phyloP scores from a whole-genome alignment of 202 grass and related monocot species.

The Miscanthus sacchariflorus region DNA sequence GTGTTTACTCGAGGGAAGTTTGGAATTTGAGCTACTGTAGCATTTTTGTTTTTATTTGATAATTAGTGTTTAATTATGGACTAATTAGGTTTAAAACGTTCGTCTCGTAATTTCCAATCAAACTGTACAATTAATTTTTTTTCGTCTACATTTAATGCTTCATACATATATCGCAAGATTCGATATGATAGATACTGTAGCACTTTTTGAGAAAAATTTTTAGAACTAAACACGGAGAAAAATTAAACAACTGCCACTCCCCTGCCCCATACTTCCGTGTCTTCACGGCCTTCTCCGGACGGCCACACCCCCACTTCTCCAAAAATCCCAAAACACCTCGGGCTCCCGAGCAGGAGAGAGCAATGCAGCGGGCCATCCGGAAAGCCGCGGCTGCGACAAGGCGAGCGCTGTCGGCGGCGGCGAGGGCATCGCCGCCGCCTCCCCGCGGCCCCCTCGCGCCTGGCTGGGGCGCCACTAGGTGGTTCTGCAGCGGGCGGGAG shows the following conservation, averaged over 20 bases:
- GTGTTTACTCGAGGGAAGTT: too few species aligned
- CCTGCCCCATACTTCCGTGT: slow-evolving; percentile 43
- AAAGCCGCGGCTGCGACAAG: slow-evolving; percentile 32
- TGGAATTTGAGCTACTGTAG: too few species aligned
- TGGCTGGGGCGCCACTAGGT: slow-evolving; percentile 46
- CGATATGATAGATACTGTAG: too few species aligned
- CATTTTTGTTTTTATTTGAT: too few species aligned
- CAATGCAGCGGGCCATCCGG: slow-evolving; percentile 55
- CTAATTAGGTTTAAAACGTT: too few species aligned
- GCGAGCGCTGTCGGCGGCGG: slow-evolving; percentile 30
- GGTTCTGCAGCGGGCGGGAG: slow-evolving; percentile 57
- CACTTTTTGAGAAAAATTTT: too few species aligned
- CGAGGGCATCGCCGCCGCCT: background rate
- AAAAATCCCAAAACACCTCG: background rate
- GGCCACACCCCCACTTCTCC: background rate
- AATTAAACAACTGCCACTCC: background rate
- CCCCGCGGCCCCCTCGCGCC: slow-evolving; percentile 18
- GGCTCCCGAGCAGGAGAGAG: background rate
- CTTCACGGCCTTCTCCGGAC: slow-evolving; percentile 21
- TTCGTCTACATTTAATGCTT: too few species aligned
- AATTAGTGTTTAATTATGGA: too few species aligned
- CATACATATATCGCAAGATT: too few species aligned
- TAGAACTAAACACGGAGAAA: too few species aligned
- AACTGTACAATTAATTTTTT: too few species aligned
- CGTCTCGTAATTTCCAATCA: too few species aligned